A percentile compares a stretch with the other conserved stretches of the same genome.
Evolutionary conservation across 495 filamentous ascomycete species (phyloP).

Genomic region (Talaromyces nanjingensis): DNA sequence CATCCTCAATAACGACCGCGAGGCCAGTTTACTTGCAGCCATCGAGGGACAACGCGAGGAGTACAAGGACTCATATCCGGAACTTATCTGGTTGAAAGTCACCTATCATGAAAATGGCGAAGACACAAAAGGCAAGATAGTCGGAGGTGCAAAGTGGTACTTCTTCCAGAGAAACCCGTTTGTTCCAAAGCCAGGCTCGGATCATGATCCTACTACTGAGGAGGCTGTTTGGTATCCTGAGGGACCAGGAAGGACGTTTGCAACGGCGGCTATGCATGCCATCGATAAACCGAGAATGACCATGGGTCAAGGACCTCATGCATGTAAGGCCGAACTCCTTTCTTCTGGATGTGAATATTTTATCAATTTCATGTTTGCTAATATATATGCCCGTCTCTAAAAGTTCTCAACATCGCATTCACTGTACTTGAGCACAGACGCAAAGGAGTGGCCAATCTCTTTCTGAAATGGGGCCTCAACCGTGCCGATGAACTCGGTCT

Average conservation of each 20-base stretch:
- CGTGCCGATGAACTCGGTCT: slow-evolving; percentile 22
- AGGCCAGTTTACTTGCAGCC: slow-evolving; percentile 2
- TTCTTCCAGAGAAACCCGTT: slow-evolving; percentile 21
- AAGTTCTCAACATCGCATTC: slow-evolving; percentile 21
- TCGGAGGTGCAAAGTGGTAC: slow-evolving; percentile 21
- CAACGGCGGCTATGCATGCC: slow-evolving; percentile 12
- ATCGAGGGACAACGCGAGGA: neutral
- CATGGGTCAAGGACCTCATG: slow-evolving; percentile 14
- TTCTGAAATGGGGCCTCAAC: slow-evolving; percentile 22
- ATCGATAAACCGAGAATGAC: slow-evolving; percentile 11
- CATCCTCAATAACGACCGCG: slow-evolving; percentile 5
- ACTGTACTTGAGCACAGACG: slow-evolving; percentile 12
- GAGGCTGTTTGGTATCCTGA: slow-evolving; percentile 20
- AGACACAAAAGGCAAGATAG: slow-evolving; percentile 9
- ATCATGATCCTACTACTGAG: slow-evolving; percentile 8
- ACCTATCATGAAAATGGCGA: slow-evolving; percentile 8
- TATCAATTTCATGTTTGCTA: neutral
- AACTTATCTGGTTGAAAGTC: slow-evolving; percentile 15
- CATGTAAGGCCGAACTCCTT: slow-evolving; percentile 13
- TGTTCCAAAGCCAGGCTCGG: neutral
- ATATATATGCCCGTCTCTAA: neutral
- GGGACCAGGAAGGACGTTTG: slow-evolving; percentile 15
- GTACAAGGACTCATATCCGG: slow-evolving; percentile 1
- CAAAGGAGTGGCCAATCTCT: slow-evolving; percentile 19
- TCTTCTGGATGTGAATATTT: neutral